Conservation (phyloP, 768 basidiomycete genomes). For the Auricularia cornea region DNA sequence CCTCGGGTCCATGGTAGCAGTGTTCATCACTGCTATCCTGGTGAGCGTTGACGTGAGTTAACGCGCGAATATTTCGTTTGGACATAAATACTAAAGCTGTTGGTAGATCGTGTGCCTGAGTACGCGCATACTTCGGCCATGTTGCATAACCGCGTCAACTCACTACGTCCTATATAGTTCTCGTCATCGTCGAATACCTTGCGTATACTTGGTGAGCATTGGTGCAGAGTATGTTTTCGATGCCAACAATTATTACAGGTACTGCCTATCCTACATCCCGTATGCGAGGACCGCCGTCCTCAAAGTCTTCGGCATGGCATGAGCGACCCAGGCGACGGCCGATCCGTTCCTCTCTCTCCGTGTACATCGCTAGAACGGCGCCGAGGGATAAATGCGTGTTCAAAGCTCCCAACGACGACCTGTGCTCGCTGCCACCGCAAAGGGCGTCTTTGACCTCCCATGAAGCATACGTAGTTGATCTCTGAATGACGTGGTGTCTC, state of each 20-base stretch:
- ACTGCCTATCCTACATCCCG: constrained; percentile 61
- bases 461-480: not conserved
- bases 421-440: not conserved
- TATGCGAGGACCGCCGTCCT: constrained; percentile 73
- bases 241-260: constrained; percentile 13
- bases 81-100: not conserved
- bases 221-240: constrained; percentile 22
- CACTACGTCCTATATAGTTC: constrained; percentile 40
- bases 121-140: not conserved
- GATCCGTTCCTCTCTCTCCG: not conserved
- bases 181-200: constrained; percentile 86
- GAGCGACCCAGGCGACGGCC: not conserved
- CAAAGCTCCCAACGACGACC: not conserved
- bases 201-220: constrained; percentile 87
- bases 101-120: constrained; percentile 5
- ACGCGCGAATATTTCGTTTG: constrained; percentile 13
- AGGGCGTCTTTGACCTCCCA: not conserved
- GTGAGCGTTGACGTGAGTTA: constrained; percentile 51
- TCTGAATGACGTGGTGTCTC: not conserved
- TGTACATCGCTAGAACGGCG: not conserved
- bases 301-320: constrained; percentile 46
- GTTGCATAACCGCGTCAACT: not conserved
- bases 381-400: not conserved
- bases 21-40: constrained; percentile 83
- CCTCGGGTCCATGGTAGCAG: constrained; percentile 67